phyloP scores from a whole-genome alignment of 257 asterid genomes.

The Nicotiana sylvestris region DNA sequence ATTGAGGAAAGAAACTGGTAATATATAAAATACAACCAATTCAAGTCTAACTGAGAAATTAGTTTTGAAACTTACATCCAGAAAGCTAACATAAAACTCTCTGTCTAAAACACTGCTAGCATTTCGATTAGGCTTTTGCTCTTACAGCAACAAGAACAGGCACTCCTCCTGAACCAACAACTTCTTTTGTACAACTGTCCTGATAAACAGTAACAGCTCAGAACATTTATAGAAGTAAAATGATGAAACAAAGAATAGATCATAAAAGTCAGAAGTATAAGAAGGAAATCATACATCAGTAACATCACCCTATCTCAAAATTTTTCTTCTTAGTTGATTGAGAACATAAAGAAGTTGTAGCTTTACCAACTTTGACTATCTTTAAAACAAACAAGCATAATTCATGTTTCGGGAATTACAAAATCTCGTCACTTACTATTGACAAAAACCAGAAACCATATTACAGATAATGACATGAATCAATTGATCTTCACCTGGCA shows the following conservation, averaged over 20 bases:
- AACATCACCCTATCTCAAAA: no score
- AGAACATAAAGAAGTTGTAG: no score
- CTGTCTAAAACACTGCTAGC: conserved; percentile 37
- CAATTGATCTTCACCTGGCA: conserved; percentile 52
- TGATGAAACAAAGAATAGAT: not conserved
- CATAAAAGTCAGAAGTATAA: no score
- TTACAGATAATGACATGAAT: not conserved
- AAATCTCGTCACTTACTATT: not conserved
- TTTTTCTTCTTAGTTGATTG: no score
- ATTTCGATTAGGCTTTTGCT: conserved; percentile 59
- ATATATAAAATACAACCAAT: not conserved
- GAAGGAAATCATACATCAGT: no score
- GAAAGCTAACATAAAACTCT: conserved; percentile 55
- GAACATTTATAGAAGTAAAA: not conserved
- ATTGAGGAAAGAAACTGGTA: not conserved
- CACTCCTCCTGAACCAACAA: conserved; percentile 44
- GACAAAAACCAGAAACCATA: not conserved
- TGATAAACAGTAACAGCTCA: conserved; percentile 17
- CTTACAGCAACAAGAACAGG: conserved; percentile 71
- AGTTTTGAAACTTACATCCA: conserved; percentile 47
- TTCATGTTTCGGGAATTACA: not conserved
- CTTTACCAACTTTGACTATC: no score
- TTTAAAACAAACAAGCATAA: not conserved
- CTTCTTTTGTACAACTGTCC: conserved; percentile 75
- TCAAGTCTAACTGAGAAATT: not conserved